Evolutionary conservation across 129 eudicot genomes (phyloP), one percentile per base, ranked within the genome.

Genomic region (Deinandra increscens): DNA sequence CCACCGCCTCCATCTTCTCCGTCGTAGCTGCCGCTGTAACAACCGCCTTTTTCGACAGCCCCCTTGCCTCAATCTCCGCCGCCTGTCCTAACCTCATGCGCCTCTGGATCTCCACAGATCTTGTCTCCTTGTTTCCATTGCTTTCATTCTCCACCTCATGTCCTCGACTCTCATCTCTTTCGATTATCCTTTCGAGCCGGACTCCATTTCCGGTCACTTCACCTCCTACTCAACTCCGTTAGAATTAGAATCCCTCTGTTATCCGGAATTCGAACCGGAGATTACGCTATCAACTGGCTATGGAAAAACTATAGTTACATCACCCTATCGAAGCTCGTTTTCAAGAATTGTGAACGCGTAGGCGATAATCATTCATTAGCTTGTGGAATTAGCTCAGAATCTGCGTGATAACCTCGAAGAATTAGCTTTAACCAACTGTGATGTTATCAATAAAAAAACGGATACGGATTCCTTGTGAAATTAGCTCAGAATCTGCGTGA

Each of bases 261-360:
- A 43, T 41, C 77, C 1, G 93, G 97, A 38, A 64, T 82, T 37
- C 23, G 58, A 12, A 8, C 54, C n/a, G 81, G 81, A 2, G 97
- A 91, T 62, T 68, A 49, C 46, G 82, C 79, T 3, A 48, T 88
- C 36, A 69, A 26, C 20, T 84, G 69, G 81, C 39, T 91, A 5
- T 91, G 97, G 97, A 78, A 60, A n/a, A 85, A 80, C n/a, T 81
- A 86, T 9, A 38, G 64, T 50, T 15, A 17, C 64, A 50, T 59
- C 49, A 70, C 77, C 7, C 6, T 91, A 50, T 80, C 70, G 75
- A 81, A 61, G n/a, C n/a, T n/a, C n/a, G n/a, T n/a, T n/a, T n/a
- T n/a, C n/a, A n/a, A n/a, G n/a, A n/a, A n/a, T n/a, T 91, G 97
- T 17, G 93, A 88, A 54, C 68, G 86, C 6, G 68, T 90, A 0